Percentiles rank a stretch among this genome's conserved stretches.
phyloP scores from a whole-genome alignment of 768 basidiomycete species.

The Phylloporus scabripes region DNA sequence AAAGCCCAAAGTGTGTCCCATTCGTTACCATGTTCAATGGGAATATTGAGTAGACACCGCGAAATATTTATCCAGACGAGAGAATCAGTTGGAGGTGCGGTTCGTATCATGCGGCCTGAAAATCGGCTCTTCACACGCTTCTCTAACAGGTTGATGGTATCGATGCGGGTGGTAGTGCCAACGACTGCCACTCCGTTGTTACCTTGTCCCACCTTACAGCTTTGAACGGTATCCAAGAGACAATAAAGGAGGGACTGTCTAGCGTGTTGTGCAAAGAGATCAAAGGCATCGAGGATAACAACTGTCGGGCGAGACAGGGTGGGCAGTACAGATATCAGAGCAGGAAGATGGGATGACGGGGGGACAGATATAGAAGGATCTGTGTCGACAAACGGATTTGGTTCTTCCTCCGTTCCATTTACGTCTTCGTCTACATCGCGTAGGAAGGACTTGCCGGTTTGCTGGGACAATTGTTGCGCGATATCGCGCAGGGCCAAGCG shows the following conservation, averaged over 20 bases:
- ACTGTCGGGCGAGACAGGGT: slow-evolving; percentile 76
- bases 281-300: slow-evolving; percentile 86
- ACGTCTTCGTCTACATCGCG: slow-evolving; percentile 28
- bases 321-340: slow-evolving; percentile 69
- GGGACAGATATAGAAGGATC: slow-evolving; percentile 40
- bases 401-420: slow-evolving; percentile 35
- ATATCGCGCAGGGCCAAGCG: slow-evolving; percentile 90
- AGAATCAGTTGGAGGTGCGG: slow-evolving; percentile 52
- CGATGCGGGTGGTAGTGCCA: slow-evolving; percentile 81
- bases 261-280: slow-evolving; percentile 87
- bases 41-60: slow-evolving; percentile 37
- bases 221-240: slow-evolving; percentile 90
- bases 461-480: slow-evolving; percentile 72
- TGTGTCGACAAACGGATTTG: slow-evolving; percentile 48
- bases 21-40: slow-evolving; percentile 31
- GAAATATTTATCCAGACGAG: slow-evolving; percentile 49
- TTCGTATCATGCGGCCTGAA: slow-evolving; percentile 83
- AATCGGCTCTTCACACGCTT: slow-evolving; percentile 98
- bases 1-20: slow-evolving; percentile 60
- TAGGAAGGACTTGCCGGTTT: slow-evolving; percentile 62
- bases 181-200: slow-evolving; percentile 77
- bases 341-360: slow-evolving; percentile 65
- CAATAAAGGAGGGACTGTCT: slow-evolving; percentile 94
- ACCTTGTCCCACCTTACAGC: slow-evolving; percentile 55
- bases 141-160: slow-evolving; percentile 84